Conservation (phyloP, 1,284 basidiomycete species). For the Fomitopsis betulina region DNA sequence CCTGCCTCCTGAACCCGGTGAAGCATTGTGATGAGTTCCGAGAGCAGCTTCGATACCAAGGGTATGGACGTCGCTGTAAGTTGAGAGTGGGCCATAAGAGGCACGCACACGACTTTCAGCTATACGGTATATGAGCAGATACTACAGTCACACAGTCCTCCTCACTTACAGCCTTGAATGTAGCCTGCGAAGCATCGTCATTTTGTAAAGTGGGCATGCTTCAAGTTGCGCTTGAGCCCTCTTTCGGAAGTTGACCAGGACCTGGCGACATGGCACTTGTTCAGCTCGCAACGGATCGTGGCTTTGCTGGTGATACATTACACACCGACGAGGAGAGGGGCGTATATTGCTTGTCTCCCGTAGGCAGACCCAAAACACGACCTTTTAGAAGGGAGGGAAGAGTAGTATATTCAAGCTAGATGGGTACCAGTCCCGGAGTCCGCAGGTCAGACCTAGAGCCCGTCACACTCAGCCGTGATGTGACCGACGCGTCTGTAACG, state of each 20-base stretch:
- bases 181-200: slow-evolving; percentile 16
- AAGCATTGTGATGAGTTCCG: slow-evolving; percentile 46
- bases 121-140: slow-evolving; percentile 26
- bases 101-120: slow-evolving; percentile 77
- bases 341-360: too few species aligned
- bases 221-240: too few species aligned
- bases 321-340: background rate
- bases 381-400: too few species aligned
- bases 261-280: background rate
- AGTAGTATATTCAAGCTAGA: too few species aligned
- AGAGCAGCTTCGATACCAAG: slow-evolving; percentile 46
- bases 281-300: background rate
- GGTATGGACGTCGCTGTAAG: slow-evolving; percentile 52
- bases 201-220: slow-evolving; percentile 2
- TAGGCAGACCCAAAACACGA: too few species aligned
- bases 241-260: background rate
- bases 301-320: too few species aligned
- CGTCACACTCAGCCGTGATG: background rate
- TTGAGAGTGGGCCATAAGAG: slow-evolving; percentile 64
- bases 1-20: slow-evolving; percentile 36
- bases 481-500: slow-evolving; percentile 3
- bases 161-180: slow-evolving; percentile 31
- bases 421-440: too few species aligned
- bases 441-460: too few species aligned
- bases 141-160: background rate